Conservation (phyloP, 2,329 filamentous ascomycete species). For the Cercospora sp. region DNA sequence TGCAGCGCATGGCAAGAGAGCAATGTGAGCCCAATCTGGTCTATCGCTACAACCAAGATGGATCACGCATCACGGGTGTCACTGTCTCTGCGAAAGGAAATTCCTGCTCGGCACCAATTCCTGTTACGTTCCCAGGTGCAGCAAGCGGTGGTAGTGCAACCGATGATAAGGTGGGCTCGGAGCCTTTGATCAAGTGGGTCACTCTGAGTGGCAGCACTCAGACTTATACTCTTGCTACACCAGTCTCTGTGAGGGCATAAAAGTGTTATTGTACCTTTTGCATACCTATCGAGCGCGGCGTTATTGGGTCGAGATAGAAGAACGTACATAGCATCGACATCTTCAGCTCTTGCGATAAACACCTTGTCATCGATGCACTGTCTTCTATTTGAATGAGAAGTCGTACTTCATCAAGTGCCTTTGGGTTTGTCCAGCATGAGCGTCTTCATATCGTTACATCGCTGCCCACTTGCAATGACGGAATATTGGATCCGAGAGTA, state of each 20-base stretch:
- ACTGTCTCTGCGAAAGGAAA: constrained; percentile 10
- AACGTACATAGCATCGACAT: not conserved
- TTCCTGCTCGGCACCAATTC: constrained; percentile 9
- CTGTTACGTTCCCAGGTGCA: constrained; percentile 15
- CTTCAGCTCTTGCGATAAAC: not conserved
- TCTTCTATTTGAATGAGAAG: too few species aligned
- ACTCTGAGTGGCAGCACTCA: constrained; percentile 8
- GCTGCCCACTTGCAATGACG: too few species aligned
- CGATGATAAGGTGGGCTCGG: constrained; percentile 11
- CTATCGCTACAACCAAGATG: not conserved
- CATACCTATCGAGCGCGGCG: not conserved
- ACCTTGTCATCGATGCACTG: too few species aligned
- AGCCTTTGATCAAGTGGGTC: constrained; percentile 19
- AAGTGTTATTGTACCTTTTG: not conserved
- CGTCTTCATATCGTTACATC: too few species aligned
- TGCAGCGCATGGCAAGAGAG: constrained; percentile 11
- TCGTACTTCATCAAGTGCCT: too few species aligned
- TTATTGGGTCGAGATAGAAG: not conserved
- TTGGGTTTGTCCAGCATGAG: too few species aligned
- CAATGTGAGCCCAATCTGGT: constrained; percentile 5
- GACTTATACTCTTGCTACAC: constrained; percentile 3
- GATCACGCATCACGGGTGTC: constrained; percentile 1
- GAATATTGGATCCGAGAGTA: not conserved
- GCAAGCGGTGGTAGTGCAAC: constrained; percentile 9
- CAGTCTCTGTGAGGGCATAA: constrained; percentile 12